A percentile compares a stretch with the other conserved stretches of the same genome.
Conservation (phyloP, 306 rosid genomes). For the Carpinus fangiana region DNA sequence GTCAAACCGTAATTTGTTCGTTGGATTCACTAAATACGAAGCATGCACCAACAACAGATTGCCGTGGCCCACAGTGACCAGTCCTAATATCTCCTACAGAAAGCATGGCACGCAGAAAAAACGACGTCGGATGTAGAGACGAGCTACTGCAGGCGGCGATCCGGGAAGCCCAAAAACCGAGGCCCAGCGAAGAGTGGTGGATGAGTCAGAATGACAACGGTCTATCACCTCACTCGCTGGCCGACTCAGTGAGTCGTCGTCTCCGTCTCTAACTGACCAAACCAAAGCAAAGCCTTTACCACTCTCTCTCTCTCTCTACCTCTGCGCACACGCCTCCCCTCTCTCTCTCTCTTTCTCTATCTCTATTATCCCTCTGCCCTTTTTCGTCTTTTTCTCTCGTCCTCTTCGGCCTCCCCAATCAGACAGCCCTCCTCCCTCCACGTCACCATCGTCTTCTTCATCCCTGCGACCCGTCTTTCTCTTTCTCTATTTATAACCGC, state of each 20-base stretch:
- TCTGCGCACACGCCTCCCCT: constrained; percentile 29
- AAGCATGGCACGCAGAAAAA: too few relatives aligned
- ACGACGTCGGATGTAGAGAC: too few relatives aligned
- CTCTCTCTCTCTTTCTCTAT: not conserved
- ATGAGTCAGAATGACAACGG: constrained; percentile 20
- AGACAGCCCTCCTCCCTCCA: constrained; percentile 53
- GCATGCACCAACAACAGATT: too few relatives aligned
- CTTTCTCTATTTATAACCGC: constrained; percentile 36
- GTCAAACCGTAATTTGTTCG: too few relatives aligned
- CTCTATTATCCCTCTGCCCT: constrained; percentile 38
- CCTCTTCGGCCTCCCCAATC: constrained; percentile 41
- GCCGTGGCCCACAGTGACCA: too few relatives aligned
- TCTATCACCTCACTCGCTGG: not conserved
- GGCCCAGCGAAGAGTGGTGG: not conserved
- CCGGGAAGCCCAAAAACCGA: not conserved
- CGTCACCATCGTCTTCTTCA: constrained; percentile 69
- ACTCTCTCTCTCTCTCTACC: constrained; percentile 23
- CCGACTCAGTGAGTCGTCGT: constrained; percentile 42
- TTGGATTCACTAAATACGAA: too few relatives aligned
- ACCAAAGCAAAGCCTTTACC: constrained; percentile 19
- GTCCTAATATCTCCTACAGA: too few relatives aligned
- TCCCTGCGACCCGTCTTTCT: constrained; percentile 34
- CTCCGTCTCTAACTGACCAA: constrained; percentile 26
- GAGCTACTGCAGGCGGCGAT: too few relatives aligned
- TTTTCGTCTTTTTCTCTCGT: constrained; percentile 59